These are phyloP conservation scores for Spirogloea muscicola DNA, from an alignment of 139 green algal species.

Conservation along the genomic window DNA sequence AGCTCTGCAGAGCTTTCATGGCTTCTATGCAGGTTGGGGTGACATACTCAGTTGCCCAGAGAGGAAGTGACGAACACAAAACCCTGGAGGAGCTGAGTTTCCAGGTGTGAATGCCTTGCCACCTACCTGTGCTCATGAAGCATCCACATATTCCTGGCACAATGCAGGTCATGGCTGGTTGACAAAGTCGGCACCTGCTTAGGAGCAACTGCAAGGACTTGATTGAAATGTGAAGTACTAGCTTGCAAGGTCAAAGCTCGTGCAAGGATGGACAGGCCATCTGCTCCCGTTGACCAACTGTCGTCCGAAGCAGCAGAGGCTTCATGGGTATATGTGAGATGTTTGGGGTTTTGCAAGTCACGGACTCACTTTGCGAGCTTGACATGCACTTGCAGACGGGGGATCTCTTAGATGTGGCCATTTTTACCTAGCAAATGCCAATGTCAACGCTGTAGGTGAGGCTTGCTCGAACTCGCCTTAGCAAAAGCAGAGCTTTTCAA, in stretches of 20 bases:
- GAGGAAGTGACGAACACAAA: constrained; percentile 73
- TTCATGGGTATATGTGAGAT: no score
- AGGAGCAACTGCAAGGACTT: no score
- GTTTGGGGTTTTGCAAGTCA: neutral
- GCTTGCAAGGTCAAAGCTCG: no score
- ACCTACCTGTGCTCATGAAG: neutral
- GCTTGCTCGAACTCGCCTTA: no score
- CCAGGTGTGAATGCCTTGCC: constrained; percentile 52
- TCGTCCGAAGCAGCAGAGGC: no score
- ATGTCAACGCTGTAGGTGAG: no score
- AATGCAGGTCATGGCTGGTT: neutral
- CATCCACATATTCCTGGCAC: neutral
- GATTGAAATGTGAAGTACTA: no score
- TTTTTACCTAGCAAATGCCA: no score
- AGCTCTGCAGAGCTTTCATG: no score
- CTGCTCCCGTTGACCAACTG: no score
- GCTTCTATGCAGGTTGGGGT: constrained; percentile 32
- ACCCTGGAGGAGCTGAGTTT: constrained; percentile 75
- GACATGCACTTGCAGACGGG: constrained; percentile 56
- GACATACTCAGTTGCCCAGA: constrained; percentile 9
- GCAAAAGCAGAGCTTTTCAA: no score
- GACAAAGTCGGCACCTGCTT: neutral
- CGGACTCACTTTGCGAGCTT: neutral
- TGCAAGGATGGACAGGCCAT: no score
- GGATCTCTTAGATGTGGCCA: constrained; percentile 75